phyloP scores from a whole-genome alignment of 1,139 yeast species.

The Saccharomyces hybrid region DNA sequence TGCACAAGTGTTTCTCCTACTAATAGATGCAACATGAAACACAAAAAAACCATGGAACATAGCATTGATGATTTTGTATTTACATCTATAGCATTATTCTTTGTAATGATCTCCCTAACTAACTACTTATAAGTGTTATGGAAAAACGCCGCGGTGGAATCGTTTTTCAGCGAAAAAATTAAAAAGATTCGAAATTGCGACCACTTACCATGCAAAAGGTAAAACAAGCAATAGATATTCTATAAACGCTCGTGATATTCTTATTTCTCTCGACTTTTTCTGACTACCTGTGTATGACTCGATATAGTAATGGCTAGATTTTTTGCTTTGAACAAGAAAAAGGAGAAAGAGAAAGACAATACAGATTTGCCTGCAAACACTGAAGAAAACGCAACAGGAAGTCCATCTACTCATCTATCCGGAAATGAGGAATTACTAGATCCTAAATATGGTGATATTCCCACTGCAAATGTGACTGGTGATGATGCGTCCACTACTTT shows the following conservation, averaged over 20 bases:
- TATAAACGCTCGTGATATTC: background rate
- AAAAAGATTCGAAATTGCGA: background rate
- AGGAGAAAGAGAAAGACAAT: background rate
- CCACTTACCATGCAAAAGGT: background rate
- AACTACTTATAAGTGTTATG: background rate
- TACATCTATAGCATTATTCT: background rate
- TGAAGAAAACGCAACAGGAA: constrained; percentile 1
- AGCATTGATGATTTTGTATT: background rate
- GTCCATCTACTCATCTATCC: background rate
- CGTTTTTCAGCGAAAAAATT: background rate
- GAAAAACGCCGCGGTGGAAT: background rate
- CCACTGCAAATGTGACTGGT: constrained; percentile 1
- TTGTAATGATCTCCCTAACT: background rate
- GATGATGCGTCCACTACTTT: constrained; percentile 17
- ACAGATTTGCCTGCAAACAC: background rate
- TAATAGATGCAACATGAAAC: background rate
- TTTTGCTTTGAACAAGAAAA: constrained; percentile 2
- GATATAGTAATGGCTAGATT: background rate
- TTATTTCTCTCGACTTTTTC: background rate
- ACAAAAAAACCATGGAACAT: background rate
- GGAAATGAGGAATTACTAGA: constrained; percentile 1
- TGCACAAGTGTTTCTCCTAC: background rate
- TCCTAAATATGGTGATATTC: background rate
- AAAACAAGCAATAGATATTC: background rate
- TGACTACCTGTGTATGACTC: background rate